Base-by-base conservation (phyloP, 2,329 filamentous ascomycete species). In the Fusarium compactum region DNA sequence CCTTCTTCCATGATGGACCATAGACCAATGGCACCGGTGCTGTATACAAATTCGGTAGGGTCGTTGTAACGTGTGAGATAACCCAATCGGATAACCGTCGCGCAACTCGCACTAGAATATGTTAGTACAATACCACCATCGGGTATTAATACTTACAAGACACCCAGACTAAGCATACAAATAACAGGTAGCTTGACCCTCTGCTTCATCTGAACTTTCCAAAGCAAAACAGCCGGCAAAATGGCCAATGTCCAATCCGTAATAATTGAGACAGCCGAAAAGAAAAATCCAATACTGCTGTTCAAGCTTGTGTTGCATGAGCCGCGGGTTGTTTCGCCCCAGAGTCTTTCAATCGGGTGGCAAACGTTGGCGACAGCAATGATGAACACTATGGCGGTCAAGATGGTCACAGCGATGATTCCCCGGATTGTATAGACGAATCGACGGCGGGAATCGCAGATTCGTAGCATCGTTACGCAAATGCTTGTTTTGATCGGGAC, bases 401-500 rank as follows among this genome's bases (percentile, higher is more conserved):
- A 30, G 2, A 41, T 4, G 4, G 63, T 62, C 22, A 74, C 27
- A 4, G 20, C 44, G 3, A 75, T 65, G 41, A 74, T 38, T 4
- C n/a, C 65, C 52, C 57, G 67, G 2, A 74, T 61, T 1, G 58
- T 71, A 55, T 38, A 67, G 6, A 69, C 68, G 29, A 63, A 72
- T 7, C 62, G 55, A 22, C 65, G 69, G 3, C 69, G 65, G 0
- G 62, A 6, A 40, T 69, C 70, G 14, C 76, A 66, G 6, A 78
- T 77, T 15, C 76, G 74, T 5, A 77, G 65, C 44, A 78, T 73
- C 0, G 74, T 76, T 2, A 76, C 68, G 40, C 76, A 73, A 20
- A 78, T 78, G 14, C 75, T 77, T 2, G 59, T 6, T 29, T 77
- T 78, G 56, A 77, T 75, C 11, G 72, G 72, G 1, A 74, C 72